Evolutionary conservation across 148 eudicot genomes (phyloP), one percentile per base, ranked within the genome.

Genomic region (Suaeda aralocaspica): DNA sequence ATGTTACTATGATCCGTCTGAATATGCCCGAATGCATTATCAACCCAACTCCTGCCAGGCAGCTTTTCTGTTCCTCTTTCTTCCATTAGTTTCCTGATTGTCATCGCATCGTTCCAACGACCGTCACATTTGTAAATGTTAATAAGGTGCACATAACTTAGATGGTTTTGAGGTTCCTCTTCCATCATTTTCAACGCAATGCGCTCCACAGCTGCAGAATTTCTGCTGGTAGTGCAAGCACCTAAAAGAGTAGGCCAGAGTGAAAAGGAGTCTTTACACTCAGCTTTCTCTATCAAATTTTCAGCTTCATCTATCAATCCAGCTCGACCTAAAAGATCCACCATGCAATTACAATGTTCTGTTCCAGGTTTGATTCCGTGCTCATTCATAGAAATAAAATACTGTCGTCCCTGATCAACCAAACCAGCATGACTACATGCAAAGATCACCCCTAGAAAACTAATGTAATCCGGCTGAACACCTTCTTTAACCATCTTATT

Each of bases 361-460:
- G 68, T 74, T 68, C 84, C 89, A 19, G 96, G 81, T 75, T 73
- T 80, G 59, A 89, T 81, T 26, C 83, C 85, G 59, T 80, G 86
- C 25, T 77, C 61, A 25, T 46, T 65, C 96, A 92, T 92, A 12
- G 79, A 80, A 34, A 33, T 61, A 56, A 92, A 92, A 61, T 79
- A 77, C 30, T 76, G 31, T 18, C 81, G 83, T 26, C 97, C 97
- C 76, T 85, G 72, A 46, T 89, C 83, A 70, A 89, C 84, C 71
- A 89, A 78, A 64, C 96, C 97, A n/a, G 85, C 77, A 74, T 92
- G 97, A 74, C 96, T 89, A 77, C 96, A 92, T 63, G 96, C 97
- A 71, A 86, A 92, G 52, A 92, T 89, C 59, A 87, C 88, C 2
- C 89, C 89, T n/a, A 89, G 70, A 68, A 86, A 92, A 53, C 81